Base-by-base conservation (phyloP, 768 basidiomycete species). In the Mycena leptocephala region DNA sequence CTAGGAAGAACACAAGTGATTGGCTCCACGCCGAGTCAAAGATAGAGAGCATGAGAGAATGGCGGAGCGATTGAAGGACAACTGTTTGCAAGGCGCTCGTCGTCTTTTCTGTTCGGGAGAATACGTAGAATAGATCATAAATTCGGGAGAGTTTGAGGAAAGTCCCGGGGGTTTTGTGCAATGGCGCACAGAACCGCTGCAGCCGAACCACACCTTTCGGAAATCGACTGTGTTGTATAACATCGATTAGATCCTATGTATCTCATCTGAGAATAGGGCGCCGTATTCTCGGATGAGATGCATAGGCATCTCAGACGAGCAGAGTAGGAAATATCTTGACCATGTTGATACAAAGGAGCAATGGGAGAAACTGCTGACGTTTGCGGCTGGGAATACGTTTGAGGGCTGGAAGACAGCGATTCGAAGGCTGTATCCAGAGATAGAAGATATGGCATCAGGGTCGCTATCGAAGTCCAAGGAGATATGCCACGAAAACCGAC, bases 11-110 rank as follows among this genome's bases (percentile, higher is more conserved):
- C 33, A 55, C 65, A 22, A 41, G 39, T 68, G 51, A 68, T 68
- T 68, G 66, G 66, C 66, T 68, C 66, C 53, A 68, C 67, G 41
- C 35, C 55, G 67, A 68, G 67, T 41, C 55, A 68, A 68, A 68
- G 67, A 68, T 68, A 68, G 55, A 68, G 53, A 56, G 53, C 41
- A 64, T 46, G 41, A 64, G 62, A 64, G 62, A 43, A 51, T 51
- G 24, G n/a, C 48, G 22, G 24, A 51, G 48, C 48, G n/a, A 51
- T 51, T 51, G 48, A 51, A 22, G 48, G 20, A 46, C 11, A 46
- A 46, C 43, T 46, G 43, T 46, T 46, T 46, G 43, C 9, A 46
- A 62, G 61, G 61, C 61, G 61, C 39, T 41, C 61, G 37, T 62
- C 61, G 37, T 62, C 61, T 62, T 62, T 62, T 62, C 37, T 41